phyloP scores from a whole-genome alignment of 768 basidiomycete species.

The Leccinum subgranulosum region DNA sequence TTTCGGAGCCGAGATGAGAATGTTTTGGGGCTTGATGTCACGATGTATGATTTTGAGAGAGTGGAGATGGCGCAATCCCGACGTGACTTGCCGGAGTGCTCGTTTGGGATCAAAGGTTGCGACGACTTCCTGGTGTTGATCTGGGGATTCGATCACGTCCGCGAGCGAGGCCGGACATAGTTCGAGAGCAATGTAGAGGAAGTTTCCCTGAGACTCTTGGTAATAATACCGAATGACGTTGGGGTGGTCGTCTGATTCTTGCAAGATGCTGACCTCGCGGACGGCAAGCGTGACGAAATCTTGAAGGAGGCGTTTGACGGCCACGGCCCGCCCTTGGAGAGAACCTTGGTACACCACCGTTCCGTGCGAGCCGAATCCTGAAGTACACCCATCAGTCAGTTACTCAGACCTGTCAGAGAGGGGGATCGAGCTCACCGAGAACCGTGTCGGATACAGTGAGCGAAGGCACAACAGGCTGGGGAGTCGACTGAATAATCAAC shows the following conservation, averaged over 20 bases:
- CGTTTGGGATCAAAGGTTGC: constrained; percentile 82
- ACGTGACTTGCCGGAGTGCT: constrained; percentile 81
- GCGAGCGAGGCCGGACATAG: constrained; percentile 89
- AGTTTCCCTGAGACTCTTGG: constrained; percentile 90
- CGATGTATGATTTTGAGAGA: constrained; percentile 95
- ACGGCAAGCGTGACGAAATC: constrained; percentile 95
- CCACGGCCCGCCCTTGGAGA: constrained; percentile 95
- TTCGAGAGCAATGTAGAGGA: constrained; percentile 97
- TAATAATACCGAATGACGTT: constrained; percentile 99
- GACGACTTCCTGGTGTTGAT: constrained; percentile 74
- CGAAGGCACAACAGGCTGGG: constrained; percentile 38
- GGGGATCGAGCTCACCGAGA: constrained; percentile 53
- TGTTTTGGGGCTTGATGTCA: constrained; percentile 98
- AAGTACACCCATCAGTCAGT: constrained; percentile 5
- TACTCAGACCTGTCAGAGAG: neutral
- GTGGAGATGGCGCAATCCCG: constrained; percentile 87
- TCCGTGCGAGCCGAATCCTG: constrained; percentile 94
- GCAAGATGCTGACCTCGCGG: constrained; percentile 90
- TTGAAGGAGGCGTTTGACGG: constrained; percentile 93
- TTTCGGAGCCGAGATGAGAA: constrained; percentile 77
- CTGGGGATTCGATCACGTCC: constrained; percentile 79
- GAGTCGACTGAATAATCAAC: constrained; percentile 26
- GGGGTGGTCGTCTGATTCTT: constrained; percentile 96
- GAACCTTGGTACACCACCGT: constrained; percentile 94
- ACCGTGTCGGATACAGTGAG: constrained; percentile 71